Percentiles rank a stretch among this genome's conserved stretches.
Evolutionary conservation across 2,329 filamentous ascomycete genomes (phyloP).

Genomic region (Talaromyces sp.): DNA sequence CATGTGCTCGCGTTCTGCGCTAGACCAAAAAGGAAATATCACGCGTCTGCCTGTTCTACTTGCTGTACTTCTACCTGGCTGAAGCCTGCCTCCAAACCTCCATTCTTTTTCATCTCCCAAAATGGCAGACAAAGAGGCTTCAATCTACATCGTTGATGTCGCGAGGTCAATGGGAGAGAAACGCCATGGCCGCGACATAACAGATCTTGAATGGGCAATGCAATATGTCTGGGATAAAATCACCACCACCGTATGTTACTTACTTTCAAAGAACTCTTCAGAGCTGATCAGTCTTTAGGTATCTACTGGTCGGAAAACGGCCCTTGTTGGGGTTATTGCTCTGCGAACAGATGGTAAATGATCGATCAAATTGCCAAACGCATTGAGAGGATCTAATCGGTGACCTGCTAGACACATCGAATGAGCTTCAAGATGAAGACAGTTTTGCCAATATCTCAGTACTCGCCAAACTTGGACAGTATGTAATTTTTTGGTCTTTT

Average conservation of each 20-base stretch:
- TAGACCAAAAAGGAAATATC: constrained; percentile 41
- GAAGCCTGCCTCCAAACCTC: constrained; percentile 5
- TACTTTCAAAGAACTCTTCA: not conserved
- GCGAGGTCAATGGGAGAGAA: constrained; percentile 79
- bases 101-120: not conserved
- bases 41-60: constrained; percentile 46
- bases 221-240: constrained; percentile 95
- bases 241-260: constrained; percentile 65
- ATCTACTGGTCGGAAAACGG: constrained; percentile 71
- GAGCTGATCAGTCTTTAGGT: constrained; percentile 42
- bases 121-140: constrained; percentile 94
- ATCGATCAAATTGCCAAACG: constrained; percentile 12
- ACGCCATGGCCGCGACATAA: constrained; percentile 70
- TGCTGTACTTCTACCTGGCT: constrained; percentile 17
- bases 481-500: constrained; percentile 40
- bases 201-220: constrained; percentile 87
- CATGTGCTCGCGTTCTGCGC: constrained; percentile 43
- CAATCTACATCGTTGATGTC: constrained; percentile 87
- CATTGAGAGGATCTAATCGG: constrained; percentile 10
- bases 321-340: constrained; percentile 76
- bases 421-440: constrained; percentile 66
- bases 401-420: constrained; percentile 59
- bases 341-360: constrained; percentile 70
- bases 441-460: constrained; percentile 82
- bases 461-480: constrained; percentile 66